Evolutionary conservation across 768 basidiomycete genomes (phyloP).

Genomic region (Saitozyma sp.): DNA sequence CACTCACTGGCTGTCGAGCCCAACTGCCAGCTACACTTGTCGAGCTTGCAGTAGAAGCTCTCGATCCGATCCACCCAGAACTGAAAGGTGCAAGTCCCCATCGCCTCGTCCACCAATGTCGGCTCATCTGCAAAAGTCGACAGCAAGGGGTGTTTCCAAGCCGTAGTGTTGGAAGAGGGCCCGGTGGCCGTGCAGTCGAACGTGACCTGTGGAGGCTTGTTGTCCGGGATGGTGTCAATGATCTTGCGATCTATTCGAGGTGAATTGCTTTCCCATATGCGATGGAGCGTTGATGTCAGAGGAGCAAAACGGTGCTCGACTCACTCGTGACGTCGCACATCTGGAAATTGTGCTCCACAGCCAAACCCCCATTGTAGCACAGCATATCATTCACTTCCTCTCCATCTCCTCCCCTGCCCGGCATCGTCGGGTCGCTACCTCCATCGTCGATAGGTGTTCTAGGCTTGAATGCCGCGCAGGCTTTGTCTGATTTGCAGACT

Average conservation of each 20-base stretch:
- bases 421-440: conserved; percentile 13
- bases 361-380: conserved; percentile 89
- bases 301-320: conserved; percentile 44
- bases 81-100: conserved; percentile 81
- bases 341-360: conserved; percentile 92
- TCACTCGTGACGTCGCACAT: conserved; percentile 97
- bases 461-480: conserved; percentile 75
- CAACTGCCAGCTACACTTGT: conserved; percentile 60
- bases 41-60: conserved; percentile 90
- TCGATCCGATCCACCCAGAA: conserved; percentile 96
- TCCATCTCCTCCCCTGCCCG: conserved; percentile 45
- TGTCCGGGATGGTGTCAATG: conserved; percentile 82
- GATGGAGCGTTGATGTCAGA: background rate
- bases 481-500: conserved; percentile 83
- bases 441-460: conserved; percentile 17
- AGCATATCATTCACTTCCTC: conserved; percentile 69
- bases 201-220: conserved; percentile 87
- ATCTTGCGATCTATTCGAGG: conserved; percentile 77
- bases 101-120: conserved; percentile 55
- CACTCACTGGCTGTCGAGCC: conserved; percentile 6
- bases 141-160: conserved; percentile 22
- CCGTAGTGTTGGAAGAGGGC: conserved; percentile 38
- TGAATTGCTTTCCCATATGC: conserved; percentile 41
- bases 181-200: conserved; percentile 69
- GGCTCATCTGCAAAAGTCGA: conserved; percentile 14